Percentiles rank a stretch among this genome's conserved stretches.
phyloP scores from a whole-genome alignment of 331 rosid genomes.

The Acacia pycnantha region DNA sequence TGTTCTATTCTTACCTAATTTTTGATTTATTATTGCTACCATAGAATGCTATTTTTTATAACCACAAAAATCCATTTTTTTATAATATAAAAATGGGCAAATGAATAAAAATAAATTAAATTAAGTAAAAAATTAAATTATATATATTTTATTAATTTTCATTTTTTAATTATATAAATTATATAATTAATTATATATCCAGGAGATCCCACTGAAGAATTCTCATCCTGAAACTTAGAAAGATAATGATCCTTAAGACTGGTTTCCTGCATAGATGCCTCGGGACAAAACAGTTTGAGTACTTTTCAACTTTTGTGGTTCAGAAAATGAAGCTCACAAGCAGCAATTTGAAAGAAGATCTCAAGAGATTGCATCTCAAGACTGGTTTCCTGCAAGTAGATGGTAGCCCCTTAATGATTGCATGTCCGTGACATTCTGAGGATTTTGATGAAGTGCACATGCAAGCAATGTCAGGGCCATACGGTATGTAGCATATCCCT shows the following conservation, averaged over 20 bases:
- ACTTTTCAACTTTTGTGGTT: constrained; percentile 78
- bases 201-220: constrained; percentile 86
- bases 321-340: constrained; percentile 98
- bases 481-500: constrained; percentile 97
- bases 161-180: no score
- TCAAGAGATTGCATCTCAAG: constrained; percentile 98
- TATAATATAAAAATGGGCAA: no score
- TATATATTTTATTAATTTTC: no score
- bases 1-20: no score
- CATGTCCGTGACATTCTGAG: constrained; percentile 93
- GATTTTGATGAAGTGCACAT: constrained; percentile 91
- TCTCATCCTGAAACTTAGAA: constrained; percentile 85
- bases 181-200: no score
- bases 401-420: constrained; percentile 95
- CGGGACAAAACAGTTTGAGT: constrained; percentile 50
- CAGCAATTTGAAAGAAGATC: constrained; percentile 96
- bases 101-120: no score
- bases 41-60: no score
- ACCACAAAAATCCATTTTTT: no score
- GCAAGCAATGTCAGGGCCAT: constrained; percentile 92
- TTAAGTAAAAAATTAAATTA: no score
- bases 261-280: constrained; percentile 57
- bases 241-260: constrained; percentile 72
- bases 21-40: no score
- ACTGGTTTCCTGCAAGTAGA: constrained; percentile 90